Evolutionary conservation across 495 filamentous ascomycete genomes (phyloP).

Genomic region (Copromyces sp.): DNA sequence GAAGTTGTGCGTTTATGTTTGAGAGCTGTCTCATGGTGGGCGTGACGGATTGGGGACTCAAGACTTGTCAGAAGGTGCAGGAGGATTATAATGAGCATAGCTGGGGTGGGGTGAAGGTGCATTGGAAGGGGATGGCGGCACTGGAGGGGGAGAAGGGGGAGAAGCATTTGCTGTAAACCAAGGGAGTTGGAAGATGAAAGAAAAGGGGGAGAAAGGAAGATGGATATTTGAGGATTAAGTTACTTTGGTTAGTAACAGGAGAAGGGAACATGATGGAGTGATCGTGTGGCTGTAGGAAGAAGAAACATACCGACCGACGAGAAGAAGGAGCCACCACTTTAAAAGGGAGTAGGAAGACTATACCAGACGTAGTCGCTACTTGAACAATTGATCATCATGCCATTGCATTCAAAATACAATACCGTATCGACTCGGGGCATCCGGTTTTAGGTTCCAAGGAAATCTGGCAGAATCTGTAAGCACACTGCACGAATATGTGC

Average conservation of each 20-base stretch:
- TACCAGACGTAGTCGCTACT: not conserved
- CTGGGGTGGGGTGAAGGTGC: slow-evolving; percentile 68
- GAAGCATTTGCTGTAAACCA: not conserved
- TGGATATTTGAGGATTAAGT: not conserved
- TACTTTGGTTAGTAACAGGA: not conserved
- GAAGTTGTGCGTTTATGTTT: slow-evolving; percentile 58
- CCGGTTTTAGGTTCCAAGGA: no score
- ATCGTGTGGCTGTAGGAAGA: not conserved
- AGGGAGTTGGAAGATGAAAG: not conserved
- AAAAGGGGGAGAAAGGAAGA: not conserved
- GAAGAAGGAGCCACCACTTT: not conserved
- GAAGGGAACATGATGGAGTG: not conserved
- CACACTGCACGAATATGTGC: no score
- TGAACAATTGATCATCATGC: not conserved
- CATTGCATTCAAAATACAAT: not conserved
- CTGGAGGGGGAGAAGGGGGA: not conserved
- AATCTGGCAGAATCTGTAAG: no score
- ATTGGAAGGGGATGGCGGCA: slow-evolving; percentile 46
- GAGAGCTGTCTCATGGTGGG: slow-evolving; percentile 75
- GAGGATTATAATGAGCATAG: slow-evolving; percentile 74
- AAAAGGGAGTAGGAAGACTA: not conserved
- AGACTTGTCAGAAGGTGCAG: slow-evolving; percentile 77
- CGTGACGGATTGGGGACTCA: slow-evolving; percentile 83
- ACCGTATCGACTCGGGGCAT: no score
- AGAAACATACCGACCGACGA: not conserved